Conservation (phyloP, 2,329 filamentous ascomycete species). For the Boeremia lycopersici region DNA sequence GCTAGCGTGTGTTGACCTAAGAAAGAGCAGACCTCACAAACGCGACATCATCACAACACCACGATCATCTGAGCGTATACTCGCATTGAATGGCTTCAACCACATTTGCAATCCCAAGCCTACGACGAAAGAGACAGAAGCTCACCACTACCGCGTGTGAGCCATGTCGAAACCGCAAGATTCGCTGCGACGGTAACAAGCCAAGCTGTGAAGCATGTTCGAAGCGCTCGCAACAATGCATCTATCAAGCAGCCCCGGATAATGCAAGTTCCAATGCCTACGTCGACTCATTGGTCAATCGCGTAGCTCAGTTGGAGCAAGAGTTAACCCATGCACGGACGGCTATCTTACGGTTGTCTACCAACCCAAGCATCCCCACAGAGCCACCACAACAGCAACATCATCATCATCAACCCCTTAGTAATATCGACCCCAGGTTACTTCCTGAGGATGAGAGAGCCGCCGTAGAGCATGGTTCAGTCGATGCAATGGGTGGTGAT, state of each 20-base stretch:
- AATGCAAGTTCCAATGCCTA: slow-evolving; percentile 6
- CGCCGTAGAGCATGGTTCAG: not conserved
- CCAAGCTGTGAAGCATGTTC: slow-evolving; percentile 11
- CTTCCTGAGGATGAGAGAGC: not conserved
- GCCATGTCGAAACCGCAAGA: slow-evolving; percentile 14
- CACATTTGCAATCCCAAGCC: not conserved
- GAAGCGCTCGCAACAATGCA: slow-evolving; percentile 11
- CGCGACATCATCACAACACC: slow-evolving; percentile 3
- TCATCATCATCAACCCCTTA: not conserved
- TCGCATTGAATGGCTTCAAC: not conserved
- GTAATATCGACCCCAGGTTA: slow-evolving; percentile 8
- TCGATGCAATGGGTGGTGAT: slow-evolving; percentile 17
- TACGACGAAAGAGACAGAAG: slow-evolving; percentile 7
- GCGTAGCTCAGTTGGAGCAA: slow-evolving; percentile 11
- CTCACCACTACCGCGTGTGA: slow-evolving; percentile 16
- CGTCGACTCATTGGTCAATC: slow-evolving; percentile 11
- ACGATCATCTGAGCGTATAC: not conserved
- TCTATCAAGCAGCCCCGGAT: slow-evolving; percentile 10
- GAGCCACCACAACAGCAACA: not conserved
- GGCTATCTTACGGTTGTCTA: slow-evolving; percentile 4
- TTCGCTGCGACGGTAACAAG: slow-evolving; percentile 16
- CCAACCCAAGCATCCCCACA: not conserved
- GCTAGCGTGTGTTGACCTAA: slow-evolving; percentile 3
- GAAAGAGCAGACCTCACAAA: not conserved
- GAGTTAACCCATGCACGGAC: slow-evolving; percentile 7